phyloP scores from a whole-genome alignment of 495 filamentous ascomycete species.

The Platismatia glauca region DNA sequence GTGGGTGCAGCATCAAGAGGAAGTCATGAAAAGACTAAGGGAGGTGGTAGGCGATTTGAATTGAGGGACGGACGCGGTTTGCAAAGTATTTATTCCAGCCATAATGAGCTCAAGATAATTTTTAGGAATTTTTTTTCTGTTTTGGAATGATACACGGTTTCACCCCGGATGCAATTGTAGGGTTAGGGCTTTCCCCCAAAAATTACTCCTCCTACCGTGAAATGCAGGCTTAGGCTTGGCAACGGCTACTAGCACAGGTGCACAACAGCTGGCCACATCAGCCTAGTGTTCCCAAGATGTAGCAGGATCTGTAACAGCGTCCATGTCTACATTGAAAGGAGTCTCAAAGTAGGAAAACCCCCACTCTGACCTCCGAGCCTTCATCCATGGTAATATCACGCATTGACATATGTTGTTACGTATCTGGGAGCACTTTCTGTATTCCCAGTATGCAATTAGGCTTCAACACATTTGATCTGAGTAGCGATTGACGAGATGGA shows the following conservation, averaged over 20 bases:
- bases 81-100: slow-evolving; percentile 18
- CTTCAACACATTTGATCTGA: not conserved
- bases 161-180: too few relatives aligned
- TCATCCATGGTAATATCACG: not conserved
- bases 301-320: too few relatives aligned
- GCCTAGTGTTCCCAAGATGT: too few relatives aligned
- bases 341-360: too few relatives aligned
- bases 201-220: too few relatives aligned
- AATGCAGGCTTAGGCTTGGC: not conserved
- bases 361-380: not conserved
- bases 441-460: not conserved
- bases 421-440: too few relatives aligned
- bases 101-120: not conserved
- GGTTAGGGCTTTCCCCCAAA: not conserved
- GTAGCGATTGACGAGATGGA: too few relatives aligned
- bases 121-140: too few relatives aligned
- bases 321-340: not conserved
- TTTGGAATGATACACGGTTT: too few relatives aligned
- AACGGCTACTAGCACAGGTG: not conserved
- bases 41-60: not conserved
- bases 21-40: slow-evolving; percentile 5
- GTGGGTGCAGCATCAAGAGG: slow-evolving; percentile 4
- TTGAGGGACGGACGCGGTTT: not conserved
- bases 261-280: not conserved
- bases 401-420: not conserved